Base-by-base conservation (phyloP, 108 stramenopile species). In the Pseudonitzschia pungens region DNA sequence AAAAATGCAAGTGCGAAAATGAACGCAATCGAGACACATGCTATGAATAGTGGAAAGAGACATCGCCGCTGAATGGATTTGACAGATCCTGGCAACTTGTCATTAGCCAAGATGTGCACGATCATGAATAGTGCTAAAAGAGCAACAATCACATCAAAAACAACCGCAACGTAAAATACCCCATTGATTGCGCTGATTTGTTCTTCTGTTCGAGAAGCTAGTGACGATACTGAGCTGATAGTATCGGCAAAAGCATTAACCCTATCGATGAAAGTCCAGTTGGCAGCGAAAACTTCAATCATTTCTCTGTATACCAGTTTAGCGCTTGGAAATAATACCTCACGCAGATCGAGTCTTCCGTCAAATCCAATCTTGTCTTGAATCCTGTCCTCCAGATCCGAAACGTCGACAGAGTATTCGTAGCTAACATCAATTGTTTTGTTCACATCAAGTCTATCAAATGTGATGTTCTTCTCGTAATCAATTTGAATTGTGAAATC, bases 1-100 rank as follows among this genome's bases (percentile, higher is more conserved):
- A 67, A 67, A 67, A 67, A 67, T 9, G 28, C 65, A 44, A 48
- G 48, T 2, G 65, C 65, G 22, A 67, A 67, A 29, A 67, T 67
- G 29, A 67, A 67, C 2, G 65, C 21, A 6, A 67, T 21, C 26
- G 28, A 44, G 21, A 67, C 65, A 48, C 43, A 67, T 26, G 48
- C 28, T 8, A 67, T 67, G 24, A 67, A 67, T 16, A 50, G 22
- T 4, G 65, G 65, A 29, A 67, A 67, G 42, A 67, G 65, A 45
- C 65, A 67, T 14, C 65, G 48, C 43, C 48, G 18, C n/a, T 67
- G 65, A 9, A 67, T 48, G 44, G 45, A 67, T 67, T 67, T 44
- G 43, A 67, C 7, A 21, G 24, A 67, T n/a, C 4, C 27, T 9
- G 65, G 65, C 44, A 67, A 43, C 50, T 27, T 67, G 31, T 45